Base-by-base conservation (phyloP, 176 grass and related monocot species). In the Melocanna baccifera region DNA sequence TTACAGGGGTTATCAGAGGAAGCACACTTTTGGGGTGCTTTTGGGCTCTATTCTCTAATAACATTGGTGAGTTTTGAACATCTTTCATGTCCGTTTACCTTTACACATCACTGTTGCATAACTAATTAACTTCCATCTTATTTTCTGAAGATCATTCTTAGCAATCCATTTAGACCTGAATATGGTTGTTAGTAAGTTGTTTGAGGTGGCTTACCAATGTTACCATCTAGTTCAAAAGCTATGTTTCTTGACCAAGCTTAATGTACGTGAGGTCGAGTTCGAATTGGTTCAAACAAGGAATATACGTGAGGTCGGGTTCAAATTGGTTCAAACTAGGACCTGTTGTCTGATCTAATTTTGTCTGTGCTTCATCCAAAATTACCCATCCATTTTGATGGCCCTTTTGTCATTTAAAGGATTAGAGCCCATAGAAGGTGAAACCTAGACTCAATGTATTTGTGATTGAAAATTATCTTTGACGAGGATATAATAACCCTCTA, bases 11-110 rank as follows among this genome's bases (percentile, higher is more conserved):
- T 93, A 62, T 90, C 88, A 28, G 93, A 98, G 85, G 76, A 91
- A 89, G 83, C 77, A 66, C 87, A 89, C 83, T 98, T 93, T 87
- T 98, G 96, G 96, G 96, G 96, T 78, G 91, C 96, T 46, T 98
- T 93, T 85, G 93, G 93, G 8, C 68, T 98, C 25, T 98, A 95
- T 93, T 82, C 86, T 90, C 26, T 90, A 71, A 86, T 89, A 80
- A 98, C 96, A 62, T 83, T 89, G 87, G 96, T 98, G 89, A 90
- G 66, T 86, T 86, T 40, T 25, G 52, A 84, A 28, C 80, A 79
- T 85, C 52, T 92, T 76, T 45, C 9, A 41, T 18, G n/a, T 81
- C n/a, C 47, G 40, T 89, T 61, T 83, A 40, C 5, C 12, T 62
- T 77, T 28, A 61, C 25, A 9, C 19, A 76, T 73, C 7, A 30